Conservation (phyloP, 129 eudicot genomes). For the Artemisia annua region DNA sequence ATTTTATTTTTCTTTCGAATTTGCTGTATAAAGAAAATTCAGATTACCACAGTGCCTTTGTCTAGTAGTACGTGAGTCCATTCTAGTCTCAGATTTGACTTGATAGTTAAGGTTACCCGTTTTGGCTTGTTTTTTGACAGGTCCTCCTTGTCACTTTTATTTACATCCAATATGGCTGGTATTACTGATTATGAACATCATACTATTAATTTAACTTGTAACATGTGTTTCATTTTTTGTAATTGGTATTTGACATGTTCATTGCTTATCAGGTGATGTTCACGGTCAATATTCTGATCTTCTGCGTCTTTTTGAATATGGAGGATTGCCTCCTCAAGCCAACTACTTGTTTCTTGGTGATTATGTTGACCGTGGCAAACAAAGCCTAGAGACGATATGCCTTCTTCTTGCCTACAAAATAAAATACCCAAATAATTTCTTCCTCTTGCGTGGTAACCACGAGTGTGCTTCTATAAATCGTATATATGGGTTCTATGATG, state of each 20-base stretch:
- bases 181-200: not conserved
- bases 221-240: not conserved
- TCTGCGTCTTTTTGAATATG: constrained; percentile 73
- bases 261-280: constrained; percentile 54
- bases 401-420: constrained; percentile 69
- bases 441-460: constrained; percentile 66
- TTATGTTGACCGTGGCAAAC: constrained; percentile 74
- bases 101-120: no score
- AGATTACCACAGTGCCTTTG: no score
- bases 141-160: no score
- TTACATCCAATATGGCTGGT: not conserved
- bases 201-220: not conserved
- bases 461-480: constrained; percentile 75
- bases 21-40: no score
- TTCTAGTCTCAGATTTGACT: no score
- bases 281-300: constrained; percentile 83
- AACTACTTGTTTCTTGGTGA: constrained; percentile 78
- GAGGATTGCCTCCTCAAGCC: constrained; percentile 74
- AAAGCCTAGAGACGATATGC: constrained; percentile 62
- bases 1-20: no score
- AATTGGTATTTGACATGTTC: not conserved
- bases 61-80: no score
- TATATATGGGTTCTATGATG: constrained; percentile 66
- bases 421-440: constrained; percentile 59
- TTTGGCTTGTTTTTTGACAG: no score